Evolutionary conservation across 1,139 yeast genomes (phyloP), one percentile per base, ranked within the genome.

Genomic region (Protomyces pachydermus): DNA sequence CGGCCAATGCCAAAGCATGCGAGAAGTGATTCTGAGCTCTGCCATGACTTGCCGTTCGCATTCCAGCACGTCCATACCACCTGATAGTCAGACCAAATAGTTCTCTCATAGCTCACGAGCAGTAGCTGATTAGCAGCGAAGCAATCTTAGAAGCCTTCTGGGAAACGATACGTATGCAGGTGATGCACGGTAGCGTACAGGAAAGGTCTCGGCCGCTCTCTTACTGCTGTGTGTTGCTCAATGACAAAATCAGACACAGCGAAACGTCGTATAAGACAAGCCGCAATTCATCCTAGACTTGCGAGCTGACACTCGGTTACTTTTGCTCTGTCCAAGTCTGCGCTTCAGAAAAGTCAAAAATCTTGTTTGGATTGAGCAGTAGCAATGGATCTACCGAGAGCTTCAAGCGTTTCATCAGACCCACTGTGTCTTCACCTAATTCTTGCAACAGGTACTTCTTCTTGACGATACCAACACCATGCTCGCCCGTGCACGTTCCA

Each of bases 401-500:
- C 72, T 88, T 89, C 65, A 89, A 77, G 67, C 84, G 83, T 71
- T 96, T 81, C 96, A 89, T 89, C 66, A 87, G 72, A 68, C 82
- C 83, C 9, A 89, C 79, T 0, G 93, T 81, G 28, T 80, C 84
- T 20, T 79, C 79, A 1, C 95, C 95, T 32, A 87, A 75, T 72
- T 89, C 96, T 67, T 82, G 83, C 10, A 79, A 73, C 57, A 89
- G 76, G 69, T 79, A 87, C 54, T 81, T 81, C 69, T 91, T 79
- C 74, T 89, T 89, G 64, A 96, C 96, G 64, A 85, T 81, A 0
- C 96, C 96, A 39, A 89, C 84, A 52, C 96, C 96, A 73, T 89
- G 96, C 72, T 89, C 96, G 57, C 96, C 96, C 0, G 96, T 88
- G 71, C 93, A 88, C 0, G 96, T 89, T 8, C 96, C 96, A 46